phyloP scores from a whole-genome alignment of 2,329 filamentous ascomycete genomes.

The Penicillium sp. region DNA sequence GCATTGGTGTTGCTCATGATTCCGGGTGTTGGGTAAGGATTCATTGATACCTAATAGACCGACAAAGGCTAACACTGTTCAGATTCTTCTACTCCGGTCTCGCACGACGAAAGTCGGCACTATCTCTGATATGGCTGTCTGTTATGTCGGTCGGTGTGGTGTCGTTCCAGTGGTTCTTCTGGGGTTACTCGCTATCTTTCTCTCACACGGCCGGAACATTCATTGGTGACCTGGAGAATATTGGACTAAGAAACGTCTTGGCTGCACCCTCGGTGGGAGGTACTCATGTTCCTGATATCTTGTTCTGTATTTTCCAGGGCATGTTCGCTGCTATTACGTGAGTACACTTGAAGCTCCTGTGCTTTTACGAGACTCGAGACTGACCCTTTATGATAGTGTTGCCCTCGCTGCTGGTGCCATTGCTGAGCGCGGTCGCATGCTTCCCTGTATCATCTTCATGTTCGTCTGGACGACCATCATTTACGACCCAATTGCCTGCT shows the following conservation, averaged over 20 bases:
- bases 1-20: constrained; percentile 90
- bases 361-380: neutral
- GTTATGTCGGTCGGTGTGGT: constrained; percentile 78
- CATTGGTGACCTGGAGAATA: constrained; percentile 76
- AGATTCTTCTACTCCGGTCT: constrained; percentile 93
- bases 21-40: constrained; percentile 71
- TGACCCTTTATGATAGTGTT: constrained; percentile 53
- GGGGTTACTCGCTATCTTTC: constrained; percentile 83
- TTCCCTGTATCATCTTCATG: constrained; percentile 88
- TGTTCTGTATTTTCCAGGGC: constrained; percentile 73
- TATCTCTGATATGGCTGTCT: constrained; percentile 82
- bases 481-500: constrained; percentile 91
- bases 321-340: constrained; percentile 75
- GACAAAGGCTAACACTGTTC: constrained; percentile 5
- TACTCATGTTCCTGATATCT: constrained; percentile 71
- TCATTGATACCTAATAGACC: neutral
- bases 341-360: constrained; percentile 35
- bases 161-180: constrained; percentile 94
- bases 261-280: constrained; percentile 74
- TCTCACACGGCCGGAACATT: constrained; percentile 74
- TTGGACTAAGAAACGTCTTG: constrained; percentile 76
- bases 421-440: constrained; percentile 83
- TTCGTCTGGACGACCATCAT: constrained; percentile 88
- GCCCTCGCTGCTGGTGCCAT: constrained; percentile 82
- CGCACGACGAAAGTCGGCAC: constrained; percentile 81